Conservation (phyloP, 768 basidiomycete genomes). For the Leccinellum rugosiceps region DNA sequence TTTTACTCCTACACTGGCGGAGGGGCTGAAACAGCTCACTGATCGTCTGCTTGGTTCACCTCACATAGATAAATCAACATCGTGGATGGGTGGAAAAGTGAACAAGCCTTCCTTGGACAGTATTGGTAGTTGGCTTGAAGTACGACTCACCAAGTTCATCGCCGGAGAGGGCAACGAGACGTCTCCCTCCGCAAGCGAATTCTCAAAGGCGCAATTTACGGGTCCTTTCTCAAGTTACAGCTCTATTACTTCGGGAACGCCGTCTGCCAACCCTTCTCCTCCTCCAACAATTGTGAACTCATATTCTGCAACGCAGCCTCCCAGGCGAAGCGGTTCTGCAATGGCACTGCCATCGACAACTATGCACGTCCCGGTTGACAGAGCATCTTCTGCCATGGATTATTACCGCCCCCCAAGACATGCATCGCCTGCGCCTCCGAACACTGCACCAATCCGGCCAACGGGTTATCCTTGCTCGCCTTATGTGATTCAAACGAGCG, state of each 20-base stretch:
- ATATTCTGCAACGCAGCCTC: constrained; percentile 37
- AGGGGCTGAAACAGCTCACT: constrained; percentile 73
- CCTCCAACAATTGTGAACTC: constrained; percentile 51
- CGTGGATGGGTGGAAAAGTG: constrained; percentile 86
- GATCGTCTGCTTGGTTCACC: constrained; percentile 76
- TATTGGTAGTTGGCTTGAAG: constrained; percentile 89
- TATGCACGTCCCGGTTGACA: constrained; percentile 55
- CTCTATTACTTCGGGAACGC: constrained; percentile 79
- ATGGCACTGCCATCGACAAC: constrained; percentile 53
- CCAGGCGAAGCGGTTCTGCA: constrained; percentile 66
- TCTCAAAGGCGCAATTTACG: constrained; percentile 38
- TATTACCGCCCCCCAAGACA: constrained; percentile 51
- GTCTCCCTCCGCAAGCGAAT: constrained; percentile 34
- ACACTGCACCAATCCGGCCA: constrained; percentile 51
- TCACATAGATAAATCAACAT: constrained; percentile 70
- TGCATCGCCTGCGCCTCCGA: constrained; percentile 51
- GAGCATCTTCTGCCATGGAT: constrained; percentile 78
- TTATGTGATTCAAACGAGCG: constrained; percentile 24
- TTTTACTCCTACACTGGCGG: constrained; percentile 61
- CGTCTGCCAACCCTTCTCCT: constrained; percentile 76
- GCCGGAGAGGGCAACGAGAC: constrained; percentile 78
- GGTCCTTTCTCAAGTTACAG: constrained; percentile 95
- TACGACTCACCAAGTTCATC: constrained; percentile 89
- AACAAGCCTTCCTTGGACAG: constrained; percentile 89
- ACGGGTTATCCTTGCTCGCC: constrained; percentile 26